phyloP scores from a whole-genome alignment of 345 rosid genomes.

The Corymbia maculata region DNA sequence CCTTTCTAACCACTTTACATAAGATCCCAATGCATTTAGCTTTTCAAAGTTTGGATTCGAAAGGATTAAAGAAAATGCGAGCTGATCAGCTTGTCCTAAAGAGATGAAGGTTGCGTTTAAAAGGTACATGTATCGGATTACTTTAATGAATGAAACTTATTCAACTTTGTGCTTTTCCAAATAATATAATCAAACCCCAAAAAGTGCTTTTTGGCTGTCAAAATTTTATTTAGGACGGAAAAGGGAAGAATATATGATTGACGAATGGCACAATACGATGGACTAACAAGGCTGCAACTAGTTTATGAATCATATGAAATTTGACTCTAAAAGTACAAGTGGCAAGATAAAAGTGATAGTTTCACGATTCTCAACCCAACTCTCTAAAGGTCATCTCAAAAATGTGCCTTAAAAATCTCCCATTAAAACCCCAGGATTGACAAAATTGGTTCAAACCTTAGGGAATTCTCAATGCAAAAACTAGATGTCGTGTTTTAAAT shows the following conservation, averaged over 20 bases:
- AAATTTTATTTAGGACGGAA: background rate
- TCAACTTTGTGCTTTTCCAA: background rate
- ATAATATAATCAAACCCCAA: background rate
- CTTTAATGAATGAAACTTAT: background rate
- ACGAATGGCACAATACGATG: background rate
- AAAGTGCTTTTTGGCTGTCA: background rate
- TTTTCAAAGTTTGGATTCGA: background rate
- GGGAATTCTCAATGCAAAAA: background rate
- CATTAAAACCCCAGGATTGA: background rate
- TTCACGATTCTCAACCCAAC: background rate
- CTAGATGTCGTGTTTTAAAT: background rate
- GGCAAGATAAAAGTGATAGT: background rate
- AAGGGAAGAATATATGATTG: background rate
- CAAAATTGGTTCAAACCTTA: background rate
- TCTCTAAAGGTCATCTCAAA: background rate
- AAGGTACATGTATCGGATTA: background rate
- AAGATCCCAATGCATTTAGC: background rate
- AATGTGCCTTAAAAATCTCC: background rate
- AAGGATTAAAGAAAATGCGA: background rate
- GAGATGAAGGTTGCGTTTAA: background rate
- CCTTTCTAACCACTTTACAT: background rate
- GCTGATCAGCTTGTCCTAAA: background rate
- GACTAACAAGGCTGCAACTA: background rate
- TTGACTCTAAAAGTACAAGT: background rate
- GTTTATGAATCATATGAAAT: background rate